A percentile compares a stretch with the other conserved stretches of the same genome.
Conservation (phyloP, 2,329 filamentous ascomycete genomes). For the Xylariales sp. region DNA sequence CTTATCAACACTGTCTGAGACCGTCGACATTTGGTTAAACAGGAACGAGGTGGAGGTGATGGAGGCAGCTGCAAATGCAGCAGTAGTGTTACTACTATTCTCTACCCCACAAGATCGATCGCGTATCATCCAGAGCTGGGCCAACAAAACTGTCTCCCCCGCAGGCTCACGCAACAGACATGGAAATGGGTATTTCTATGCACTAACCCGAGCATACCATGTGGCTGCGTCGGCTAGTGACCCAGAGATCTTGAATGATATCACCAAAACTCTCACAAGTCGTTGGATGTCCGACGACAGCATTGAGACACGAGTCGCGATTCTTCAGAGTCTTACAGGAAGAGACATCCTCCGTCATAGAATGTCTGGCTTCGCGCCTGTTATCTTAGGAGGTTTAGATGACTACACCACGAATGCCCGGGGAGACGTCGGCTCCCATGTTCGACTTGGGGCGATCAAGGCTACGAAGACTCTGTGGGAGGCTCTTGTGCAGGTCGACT, state of each 20-base stretch:
- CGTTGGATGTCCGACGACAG: conserved; percentile 49
- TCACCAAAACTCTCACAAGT: conserved; percentile 41
- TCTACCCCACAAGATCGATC: conserved; percentile 31
- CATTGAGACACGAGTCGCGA: conserved; percentile 49
- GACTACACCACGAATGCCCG: conserved; percentile 89
- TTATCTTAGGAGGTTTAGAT: conserved; percentile 60
- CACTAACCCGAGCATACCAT: conserved; percentile 46
- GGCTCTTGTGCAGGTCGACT: conserved; percentile 11
- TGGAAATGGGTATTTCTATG: conserved; percentile 48
- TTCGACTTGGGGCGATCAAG: conserved; percentile 74
- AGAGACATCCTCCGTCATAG: conserved; percentile 40
- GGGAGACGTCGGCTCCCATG: conserved; percentile 85
- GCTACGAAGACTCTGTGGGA: conserved; percentile 63
- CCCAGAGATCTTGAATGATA: conserved; percentile 13
- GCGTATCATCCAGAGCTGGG: conserved; percentile 42
- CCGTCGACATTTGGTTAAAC: conserved; percentile 42
- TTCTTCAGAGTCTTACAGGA: conserved; percentile 49
- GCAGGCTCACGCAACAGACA: conserved; percentile 31
- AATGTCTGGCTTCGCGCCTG: conserved; percentile 34
- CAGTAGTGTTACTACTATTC: conserved; percentile 44
- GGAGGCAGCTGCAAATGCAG: conserved; percentile 45
- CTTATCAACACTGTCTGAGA: conserved; percentile 22
- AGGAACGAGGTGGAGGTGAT: conserved; percentile 47
- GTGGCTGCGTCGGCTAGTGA: conserved; percentile 23
- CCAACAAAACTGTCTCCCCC: conserved; percentile 32